Conservation (phyloP, 2,329 filamentous ascomycete species). For the Claviceps spartinae region DNA sequence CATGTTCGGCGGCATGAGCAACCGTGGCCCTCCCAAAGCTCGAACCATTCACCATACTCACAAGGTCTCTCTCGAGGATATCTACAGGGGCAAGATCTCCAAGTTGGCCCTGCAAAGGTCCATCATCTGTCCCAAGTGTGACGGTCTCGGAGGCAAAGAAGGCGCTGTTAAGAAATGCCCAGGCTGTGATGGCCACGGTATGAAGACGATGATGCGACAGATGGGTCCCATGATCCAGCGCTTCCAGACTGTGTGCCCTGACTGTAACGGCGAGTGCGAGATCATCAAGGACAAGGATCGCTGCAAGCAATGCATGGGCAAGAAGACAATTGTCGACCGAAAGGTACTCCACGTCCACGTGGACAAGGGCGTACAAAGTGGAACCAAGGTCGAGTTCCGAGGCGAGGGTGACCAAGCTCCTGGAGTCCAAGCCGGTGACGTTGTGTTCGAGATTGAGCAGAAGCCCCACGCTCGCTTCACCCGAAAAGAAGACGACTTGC, state of each 20-base stretch:
- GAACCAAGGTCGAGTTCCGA: slow-evolving; percentile 92
- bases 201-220: slow-evolving; percentile 99
- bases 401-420: slow-evolving; percentile 95
- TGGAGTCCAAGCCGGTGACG: slow-evolving; percentile 84
- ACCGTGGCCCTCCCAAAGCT: slow-evolving; percentile 72
- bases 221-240: slow-evolving; percentile 99
- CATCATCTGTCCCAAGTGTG: slow-evolving; percentile 89
- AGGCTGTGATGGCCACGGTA: slow-evolving; percentile 85
- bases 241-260: slow-evolving; percentile 97
- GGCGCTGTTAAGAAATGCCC: slow-evolving; percentile 89
- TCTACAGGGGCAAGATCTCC: slow-evolving; percentile 95
- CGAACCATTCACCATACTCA: slow-evolving; percentile 96
- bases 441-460: slow-evolving; percentile 97
- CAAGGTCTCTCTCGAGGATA: slow-evolving; percentile 94
- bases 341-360: slow-evolving; percentile 98
- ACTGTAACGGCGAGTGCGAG: slow-evolving; percentile 96
- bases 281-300: slow-evolving; percentile 93
- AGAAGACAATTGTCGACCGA: slow-evolving; percentile 95
- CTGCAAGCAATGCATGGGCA: slow-evolving; percentile 91
- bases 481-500: slow-evolving; percentile 88
- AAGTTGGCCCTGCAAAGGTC: slow-evolving; percentile 96
- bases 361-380: slow-evolving; percentile 83
- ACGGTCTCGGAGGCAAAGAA: slow-evolving; percentile 90
- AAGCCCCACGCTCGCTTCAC: slow-evolving; percentile 96
- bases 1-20: slow-evolving; percentile 65